Percentiles rank a stretch among this genome's conserved stretches.
These are phyloP conservation scores for Tricholoma furcatifolium DNA, from an alignment of 768 basidiomycete species.

Conservation along the genomic window DNA sequence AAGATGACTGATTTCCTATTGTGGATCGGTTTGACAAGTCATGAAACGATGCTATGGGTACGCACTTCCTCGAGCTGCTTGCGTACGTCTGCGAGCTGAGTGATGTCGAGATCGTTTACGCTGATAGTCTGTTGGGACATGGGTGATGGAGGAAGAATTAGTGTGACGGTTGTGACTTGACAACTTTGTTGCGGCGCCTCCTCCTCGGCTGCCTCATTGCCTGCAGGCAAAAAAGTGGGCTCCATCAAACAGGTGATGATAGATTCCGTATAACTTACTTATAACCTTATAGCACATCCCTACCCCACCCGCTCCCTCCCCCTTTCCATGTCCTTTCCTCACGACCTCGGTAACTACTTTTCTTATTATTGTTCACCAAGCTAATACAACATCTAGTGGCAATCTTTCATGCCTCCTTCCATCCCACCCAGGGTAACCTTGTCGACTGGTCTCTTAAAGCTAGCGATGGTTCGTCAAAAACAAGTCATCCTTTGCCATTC, in stretches of 20 bases:
- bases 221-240: not conserved
- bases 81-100: constrained; percentile 86
- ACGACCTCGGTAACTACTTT: constrained; percentile 50
- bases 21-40: not conserved
- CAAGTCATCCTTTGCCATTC: not conserved
- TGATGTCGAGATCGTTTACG: constrained; percentile 78
- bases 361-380: not conserved
- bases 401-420: constrained; percentile 83
- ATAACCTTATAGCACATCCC: not conserved
- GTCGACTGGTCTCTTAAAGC: constrained; percentile 79
- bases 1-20: constrained; percentile 87
- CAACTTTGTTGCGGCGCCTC: not conserved
- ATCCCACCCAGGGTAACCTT: constrained; percentile 77
- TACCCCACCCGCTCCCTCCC: too few relatives aligned
- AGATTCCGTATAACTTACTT: too few relatives aligned
- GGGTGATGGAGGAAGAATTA: constrained; percentile 23
- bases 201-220: not conserved
- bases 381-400: constrained; percentile 48
- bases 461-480: constrained; percentile 50
- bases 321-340: constrained; percentile 27
- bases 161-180: constrained; percentile 10
- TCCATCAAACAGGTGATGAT: not conserved
- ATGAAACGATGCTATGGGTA: not conserved
- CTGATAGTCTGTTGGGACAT: constrained; percentile 67
- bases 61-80: constrained; percentile 89